phyloP scores from a whole-genome alignment of 2,329 filamentous ascomycete genomes.

The Aspergillus viridinutans region DNA sequence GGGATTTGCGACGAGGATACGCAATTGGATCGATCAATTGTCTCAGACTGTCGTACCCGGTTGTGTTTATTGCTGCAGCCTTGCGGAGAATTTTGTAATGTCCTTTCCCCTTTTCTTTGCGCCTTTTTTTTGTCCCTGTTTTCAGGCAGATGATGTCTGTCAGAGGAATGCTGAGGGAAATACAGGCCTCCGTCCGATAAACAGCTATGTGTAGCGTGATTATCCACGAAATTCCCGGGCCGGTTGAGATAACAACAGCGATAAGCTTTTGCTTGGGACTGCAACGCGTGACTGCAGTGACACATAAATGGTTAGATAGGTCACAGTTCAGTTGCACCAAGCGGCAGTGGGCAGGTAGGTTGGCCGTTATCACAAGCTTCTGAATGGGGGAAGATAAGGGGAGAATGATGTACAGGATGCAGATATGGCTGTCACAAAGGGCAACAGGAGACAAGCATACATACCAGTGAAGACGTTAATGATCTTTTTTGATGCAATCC shows the following conservation, averaged over 20 bases:
- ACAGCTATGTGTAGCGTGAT: slow-evolving; percentile 8
- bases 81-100: background rate
- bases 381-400: slow-evolving; percentile 27
- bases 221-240: slow-evolving; percentile 9
- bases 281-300: slow-evolving; percentile 12
- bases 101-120: background rate
- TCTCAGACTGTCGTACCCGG: slow-evolving; percentile 11
- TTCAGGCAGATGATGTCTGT: background rate
- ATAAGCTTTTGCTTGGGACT: slow-evolving; percentile 17
- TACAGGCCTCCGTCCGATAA: background rate
- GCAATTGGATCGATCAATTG: slow-evolving; percentile 14
- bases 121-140: background rate
- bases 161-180: background rate
- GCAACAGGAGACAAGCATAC: background rate
- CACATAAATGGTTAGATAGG: slow-evolving; percentile 14
- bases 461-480: slow-evolving; percentile 1
- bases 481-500: background rate
- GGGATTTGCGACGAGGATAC: slow-evolving; percentile 23
- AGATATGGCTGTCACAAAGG: slow-evolving; percentile 2
- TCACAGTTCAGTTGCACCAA: slow-evolving; percentile 14
- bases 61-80: slow-evolving; percentile 2
- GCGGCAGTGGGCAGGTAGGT: slow-evolving; percentile 4
- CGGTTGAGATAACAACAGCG: slow-evolving; percentile 11
- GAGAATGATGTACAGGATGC: background rate
- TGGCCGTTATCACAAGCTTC: slow-evolving; percentile 17